Percentiles rank a stretch among this genome's conserved stretches.
These are phyloP conservation scores for Rutstroemia sp. DNA, from an alignment of 2,329 filamentous ascomycete species.

Conservation along the genomic window DNA sequence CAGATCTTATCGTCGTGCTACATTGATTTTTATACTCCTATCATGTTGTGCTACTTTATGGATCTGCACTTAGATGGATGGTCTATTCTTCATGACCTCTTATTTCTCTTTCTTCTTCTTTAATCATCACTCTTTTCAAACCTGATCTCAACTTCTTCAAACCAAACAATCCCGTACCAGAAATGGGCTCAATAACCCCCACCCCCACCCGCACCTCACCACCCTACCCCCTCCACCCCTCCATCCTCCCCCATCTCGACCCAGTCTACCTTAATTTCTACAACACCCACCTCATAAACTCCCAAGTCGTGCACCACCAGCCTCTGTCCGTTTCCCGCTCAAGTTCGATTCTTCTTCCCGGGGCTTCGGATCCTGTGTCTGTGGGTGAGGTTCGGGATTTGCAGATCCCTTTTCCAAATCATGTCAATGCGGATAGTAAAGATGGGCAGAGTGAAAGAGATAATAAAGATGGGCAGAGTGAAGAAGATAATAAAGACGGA, in stretches of 20 bases:
- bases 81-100: background rate
- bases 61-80: background rate
- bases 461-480: no score
- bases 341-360: slow-evolving; percentile 44
- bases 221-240: slow-evolving; percentile 23
- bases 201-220: background rate
- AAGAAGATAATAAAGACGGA: background rate
- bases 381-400: slow-evolving; percentile 30
- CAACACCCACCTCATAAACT: slow-evolving; percentile 21
- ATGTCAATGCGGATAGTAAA: no score
- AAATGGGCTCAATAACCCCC: background rate
- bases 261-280: slow-evolving; percentile 23
- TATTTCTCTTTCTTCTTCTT: background rate
- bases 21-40: background rate
- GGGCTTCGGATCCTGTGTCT: slow-evolving; percentile 40
- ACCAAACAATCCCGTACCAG: no score
- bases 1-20: background rate
- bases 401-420: slow-evolving; percentile 8
- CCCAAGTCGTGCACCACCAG: slow-evolving; percentile 44
- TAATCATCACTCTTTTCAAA: no score
- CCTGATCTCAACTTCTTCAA: no score
- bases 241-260: slow-evolving; percentile 20
- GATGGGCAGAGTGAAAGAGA: no score
- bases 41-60: background rate
- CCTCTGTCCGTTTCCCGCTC: slow-evolving; percentile 44